Percentiles rank a stretch among this genome's conserved stretches.
Evolutionary conservation across 202 grass and related monocot genomes (phyloP).

Genomic region (Digitaria exilis): DNA sequence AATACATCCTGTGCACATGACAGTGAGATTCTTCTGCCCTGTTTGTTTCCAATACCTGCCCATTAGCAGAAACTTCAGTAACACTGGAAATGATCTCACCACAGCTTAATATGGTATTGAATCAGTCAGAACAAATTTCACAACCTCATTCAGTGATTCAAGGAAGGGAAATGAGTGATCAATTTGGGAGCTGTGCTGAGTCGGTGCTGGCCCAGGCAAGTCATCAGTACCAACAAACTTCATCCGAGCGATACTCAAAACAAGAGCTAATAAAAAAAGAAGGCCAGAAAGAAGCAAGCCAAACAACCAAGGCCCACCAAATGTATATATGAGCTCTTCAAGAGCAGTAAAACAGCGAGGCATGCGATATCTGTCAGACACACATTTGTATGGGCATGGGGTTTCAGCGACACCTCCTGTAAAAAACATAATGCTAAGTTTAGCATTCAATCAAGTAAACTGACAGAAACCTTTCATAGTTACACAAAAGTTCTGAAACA

Average conservation of each 20-base stretch:
- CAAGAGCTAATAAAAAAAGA: constrained; percentile 89
- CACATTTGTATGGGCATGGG: constrained; percentile 91
- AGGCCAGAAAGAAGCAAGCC: constrained; percentile 88
- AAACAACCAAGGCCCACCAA: constrained; percentile 97
- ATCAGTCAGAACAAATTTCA: constrained; percentile 25
- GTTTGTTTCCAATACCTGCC: constrained; percentile 80
- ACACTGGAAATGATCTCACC: constrained; percentile 1
- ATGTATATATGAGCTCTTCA: constrained; percentile 94
- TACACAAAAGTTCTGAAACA: constrained; percentile 5
- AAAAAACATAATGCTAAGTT: constrained; percentile 41
- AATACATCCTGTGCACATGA: constrained; percentile 94
- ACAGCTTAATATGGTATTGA: constrained; percentile 28
- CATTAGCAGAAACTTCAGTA: constrained; percentile 47
- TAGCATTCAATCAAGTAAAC: constrained; percentile 2
- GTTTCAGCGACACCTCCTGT: constrained; percentile 89
- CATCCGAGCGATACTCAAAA: constrained; percentile 97
- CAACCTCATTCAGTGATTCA: constrained; percentile 94
- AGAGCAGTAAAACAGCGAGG: constrained; percentile 96
- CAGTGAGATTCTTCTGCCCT: constrained; percentile 93
- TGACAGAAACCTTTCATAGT: constrained; percentile 17
- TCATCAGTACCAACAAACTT: constrained; percentile 96
- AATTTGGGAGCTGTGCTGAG: constrained; percentile 93
- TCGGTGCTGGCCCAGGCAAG: constrained; percentile 87
- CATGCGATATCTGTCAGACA: constrained; percentile 95
- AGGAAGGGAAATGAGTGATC: constrained; percentile 95